These are phyloP conservation scores for Hippophae rhamnoides DNA, from an alignment of 306 rosid species.

Conservation along the genomic window DNA sequence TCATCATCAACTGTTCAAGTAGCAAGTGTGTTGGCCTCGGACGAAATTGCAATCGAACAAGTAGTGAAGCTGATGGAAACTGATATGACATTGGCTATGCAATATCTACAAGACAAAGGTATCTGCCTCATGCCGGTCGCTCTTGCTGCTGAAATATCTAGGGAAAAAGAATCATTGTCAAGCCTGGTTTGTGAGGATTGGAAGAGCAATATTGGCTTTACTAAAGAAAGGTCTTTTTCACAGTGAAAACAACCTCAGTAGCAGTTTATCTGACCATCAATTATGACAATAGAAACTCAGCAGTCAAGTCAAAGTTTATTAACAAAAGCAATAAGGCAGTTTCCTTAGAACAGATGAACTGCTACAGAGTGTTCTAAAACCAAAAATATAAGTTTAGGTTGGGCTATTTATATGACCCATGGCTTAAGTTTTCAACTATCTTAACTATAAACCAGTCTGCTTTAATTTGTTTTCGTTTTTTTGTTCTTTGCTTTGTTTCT, in stretches of 20 bases:
- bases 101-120: slow-evolving; percentile 22
- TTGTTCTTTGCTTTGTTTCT: background rate
- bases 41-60: slow-evolving; percentile 18
- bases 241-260: slow-evolving; percentile 7
- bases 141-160: slow-evolving; percentile 21
- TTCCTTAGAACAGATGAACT: background rate
- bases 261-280: background rate
- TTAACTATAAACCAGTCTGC: background rate
- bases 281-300: background rate
- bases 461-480: background rate
- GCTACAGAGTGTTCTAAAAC: background rate
- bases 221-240: background rate
- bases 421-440: background rate
- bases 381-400: background rate
- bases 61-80: slow-evolving; percentile 21
- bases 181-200: background rate
- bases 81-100: slow-evolving; percentile 20
- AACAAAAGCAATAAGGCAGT: background rate
- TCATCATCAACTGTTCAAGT: slow-evolving; percentile 6
- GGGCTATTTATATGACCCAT: background rate
- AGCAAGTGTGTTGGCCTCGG: slow-evolving; percentile 4
- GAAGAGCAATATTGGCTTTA: slow-evolving; percentile 3
- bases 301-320: background rate
- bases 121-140: slow-evolving; percentile 18
- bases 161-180: slow-evolving; percentile 4